Evolutionary conservation across 768 basidiomycete genomes (phyloP), one percentile per base, ranked within the genome.

Genomic region (Suillus decipiens): DNA sequence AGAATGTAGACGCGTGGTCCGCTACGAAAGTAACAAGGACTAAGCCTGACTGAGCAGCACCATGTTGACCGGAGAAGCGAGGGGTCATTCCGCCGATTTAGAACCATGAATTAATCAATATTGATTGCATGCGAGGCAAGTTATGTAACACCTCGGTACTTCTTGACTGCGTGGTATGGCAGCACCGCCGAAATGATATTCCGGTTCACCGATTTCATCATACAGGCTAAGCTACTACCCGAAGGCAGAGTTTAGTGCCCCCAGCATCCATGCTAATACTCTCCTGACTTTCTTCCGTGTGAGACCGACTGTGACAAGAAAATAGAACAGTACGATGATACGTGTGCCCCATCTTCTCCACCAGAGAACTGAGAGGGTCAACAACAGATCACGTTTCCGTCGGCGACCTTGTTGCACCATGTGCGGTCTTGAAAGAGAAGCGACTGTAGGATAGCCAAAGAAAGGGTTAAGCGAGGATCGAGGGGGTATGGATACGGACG

Each of bases 391-490:
- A 67, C 88, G 82, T 65, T 88, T 89, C 60, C 90, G 84, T 62
- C 84, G 82, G 39, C 86, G 89, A 43, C 88, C 88, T 71, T 86
- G 80, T 42, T 80, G 81, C 65, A 89, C 78, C 17, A 77, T 73
- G 57, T 81, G 76, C 17, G 81, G 75, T 9, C 54, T 58, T 28
- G 69, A 54, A 68, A 72, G 62, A 67, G 73, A 71, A 6, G 78
- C 47, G 45, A 67, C 37, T 14, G 80, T 79, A 7, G 90, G 88
- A 69, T 92, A 92, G 4, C 90, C 90, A 65, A 84, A 93, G 74
- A 87, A 92, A 1, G 91, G 91, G 66, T 91, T 92, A 45, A 84
- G 75, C 42, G 77, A 70, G 33, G 90, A 91, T 36, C 82, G 85
- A 22, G 88, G 80, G 10, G 87, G 80, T 47, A 86, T 66, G 19